Percentiles rank a stretch among this genome's conserved stretches.
These are phyloP conservation scores for Camellia lanceoleosa DNA, from an alignment of 148 eudicot species.

Conservation along the genomic window DNA sequence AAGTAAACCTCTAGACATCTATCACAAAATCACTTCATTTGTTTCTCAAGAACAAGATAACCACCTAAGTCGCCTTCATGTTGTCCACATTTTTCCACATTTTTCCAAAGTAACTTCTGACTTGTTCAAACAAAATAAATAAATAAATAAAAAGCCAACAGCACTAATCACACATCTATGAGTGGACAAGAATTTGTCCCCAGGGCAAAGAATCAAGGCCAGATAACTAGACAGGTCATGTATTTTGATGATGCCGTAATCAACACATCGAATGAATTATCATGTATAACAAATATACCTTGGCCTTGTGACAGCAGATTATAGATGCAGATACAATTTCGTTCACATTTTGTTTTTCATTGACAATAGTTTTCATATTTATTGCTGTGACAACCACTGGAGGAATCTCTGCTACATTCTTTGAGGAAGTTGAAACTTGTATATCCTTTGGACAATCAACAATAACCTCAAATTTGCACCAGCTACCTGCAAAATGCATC, in stretches of 20 bases:
- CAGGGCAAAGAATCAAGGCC: background rate
- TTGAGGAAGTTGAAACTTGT: constrained; percentile 49
- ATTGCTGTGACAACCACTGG: constrained; percentile 87
- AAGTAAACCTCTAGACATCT: background rate
- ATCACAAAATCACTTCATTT: background rate
- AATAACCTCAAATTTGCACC: constrained; percentile 93
- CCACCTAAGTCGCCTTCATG: background rate
- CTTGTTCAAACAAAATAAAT: background rate
- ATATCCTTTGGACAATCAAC: constrained; percentile 81
- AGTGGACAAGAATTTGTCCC: background rate
- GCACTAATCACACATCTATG: background rate
- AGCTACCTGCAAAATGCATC: constrained; percentile 67
- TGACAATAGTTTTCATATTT: constrained; percentile 81
- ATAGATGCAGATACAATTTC: constrained; percentile 94
- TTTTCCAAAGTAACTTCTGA: background rate
- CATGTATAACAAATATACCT: constrained; percentile 44
- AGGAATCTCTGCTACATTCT: constrained; percentile 64
- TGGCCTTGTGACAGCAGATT: constrained; percentile 77
- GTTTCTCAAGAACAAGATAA: background rate
- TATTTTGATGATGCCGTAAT: background rate
- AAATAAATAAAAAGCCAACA: background rate
- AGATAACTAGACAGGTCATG: background rate
- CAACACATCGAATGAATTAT: constrained; percentile 3
- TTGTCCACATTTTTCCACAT: background rate
- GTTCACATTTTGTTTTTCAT: constrained; percentile 66